Evolutionary conservation across 163 green algal species (phyloP).

Genomic region (Volvox carteri): DNA sequence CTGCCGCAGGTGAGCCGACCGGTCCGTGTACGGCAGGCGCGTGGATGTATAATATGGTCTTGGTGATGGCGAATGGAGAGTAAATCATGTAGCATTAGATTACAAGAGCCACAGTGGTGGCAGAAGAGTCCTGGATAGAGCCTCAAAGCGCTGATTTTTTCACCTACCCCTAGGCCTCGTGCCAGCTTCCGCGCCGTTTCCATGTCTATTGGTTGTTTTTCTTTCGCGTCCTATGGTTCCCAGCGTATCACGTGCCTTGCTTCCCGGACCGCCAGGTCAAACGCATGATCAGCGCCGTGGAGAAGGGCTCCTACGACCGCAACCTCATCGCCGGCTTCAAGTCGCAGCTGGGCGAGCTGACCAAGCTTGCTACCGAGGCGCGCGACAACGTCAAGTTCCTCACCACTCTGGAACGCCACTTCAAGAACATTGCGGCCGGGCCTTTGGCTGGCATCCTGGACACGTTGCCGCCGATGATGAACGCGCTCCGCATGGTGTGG

Average conservation of each 20-base stretch:
- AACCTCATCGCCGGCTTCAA: conserved; percentile 84
- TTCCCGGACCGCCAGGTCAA: conserved; percentile 49
- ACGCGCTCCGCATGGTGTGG: conserved; percentile 95
- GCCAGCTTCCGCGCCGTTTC: too few relatives aligned
- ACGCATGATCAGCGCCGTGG: conserved; percentile 73
- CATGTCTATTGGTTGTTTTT: too few relatives aligned
- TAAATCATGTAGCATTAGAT: too few relatives aligned
- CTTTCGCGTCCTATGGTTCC: too few relatives aligned
- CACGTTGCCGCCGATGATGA: conserved; percentile 90
- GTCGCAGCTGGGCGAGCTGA: conserved; percentile 81
- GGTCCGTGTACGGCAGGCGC: background rate
- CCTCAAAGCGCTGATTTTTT: too few relatives aligned
- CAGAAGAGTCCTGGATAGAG: too few relatives aligned
- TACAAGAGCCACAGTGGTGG: too few relatives aligned
- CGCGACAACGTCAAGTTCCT: conserved; percentile 96
- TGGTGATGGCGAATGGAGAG: too few relatives aligned
- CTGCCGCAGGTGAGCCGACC: conserved; percentile 69
- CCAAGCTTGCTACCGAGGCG: conserved; percentile 85
- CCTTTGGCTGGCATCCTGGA: conserved; percentile 85
- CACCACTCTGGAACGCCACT: conserved; percentile 93
- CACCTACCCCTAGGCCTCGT: too few relatives aligned
- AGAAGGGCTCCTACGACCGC: conserved; percentile 77
- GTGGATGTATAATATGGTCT: too few relatives aligned
- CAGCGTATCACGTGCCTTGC: background rate
- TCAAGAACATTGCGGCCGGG: conserved; percentile 84